Percentiles rank a stretch among this genome's conserved stretches.
Conservation (phyloP, 169 alveolate species). For the Plasmodium sp. region DNA sequence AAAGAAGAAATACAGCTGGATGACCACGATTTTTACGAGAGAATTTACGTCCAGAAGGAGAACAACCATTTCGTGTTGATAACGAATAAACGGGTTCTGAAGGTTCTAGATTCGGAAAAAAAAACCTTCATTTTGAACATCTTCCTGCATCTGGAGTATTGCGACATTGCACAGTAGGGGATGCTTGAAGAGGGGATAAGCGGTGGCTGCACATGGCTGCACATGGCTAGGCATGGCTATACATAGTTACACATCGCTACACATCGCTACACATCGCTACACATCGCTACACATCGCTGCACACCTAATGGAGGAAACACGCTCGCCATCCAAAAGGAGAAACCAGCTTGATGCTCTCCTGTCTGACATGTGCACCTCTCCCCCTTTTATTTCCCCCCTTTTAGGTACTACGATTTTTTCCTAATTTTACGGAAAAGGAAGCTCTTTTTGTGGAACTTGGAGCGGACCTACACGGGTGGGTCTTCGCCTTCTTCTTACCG, state of each 20-base stretch:
- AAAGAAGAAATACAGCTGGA: conserved; percentile 20
- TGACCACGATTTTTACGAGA: conserved; percentile 40
- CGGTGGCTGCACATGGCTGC: no score
- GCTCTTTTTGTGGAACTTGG: conserved; percentile 44
- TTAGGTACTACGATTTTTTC: conserved; percentile 58
- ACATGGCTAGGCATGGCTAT: neutral
- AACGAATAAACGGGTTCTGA: conserved; percentile 50
- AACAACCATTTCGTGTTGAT: conserved; percentile 24
- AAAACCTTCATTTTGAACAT: conserved; percentile 20
- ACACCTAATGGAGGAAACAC: neutral
- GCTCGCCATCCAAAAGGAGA: neutral
- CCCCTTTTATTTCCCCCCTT: neutral
- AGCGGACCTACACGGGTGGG: conserved; percentile 49
- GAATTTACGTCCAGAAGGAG: conserved; percentile 32
- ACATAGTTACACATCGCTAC: no score
- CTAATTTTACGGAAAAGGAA: conserved; percentile 25
- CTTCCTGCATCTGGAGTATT: conserved; percentile 28
- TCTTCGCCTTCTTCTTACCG: neutral
- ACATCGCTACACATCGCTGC: no score
- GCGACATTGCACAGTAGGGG: conserved; percentile 20
- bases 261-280: no score
- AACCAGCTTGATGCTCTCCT: neutral
- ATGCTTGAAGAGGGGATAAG: neutral
- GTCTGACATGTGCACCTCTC: neutral
- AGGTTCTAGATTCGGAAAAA: conserved; percentile 41